These are phyloP conservation scores for Brassica nigra DNA, from an alignment of 345 rosid species.

Conservation along the genomic window DNA sequence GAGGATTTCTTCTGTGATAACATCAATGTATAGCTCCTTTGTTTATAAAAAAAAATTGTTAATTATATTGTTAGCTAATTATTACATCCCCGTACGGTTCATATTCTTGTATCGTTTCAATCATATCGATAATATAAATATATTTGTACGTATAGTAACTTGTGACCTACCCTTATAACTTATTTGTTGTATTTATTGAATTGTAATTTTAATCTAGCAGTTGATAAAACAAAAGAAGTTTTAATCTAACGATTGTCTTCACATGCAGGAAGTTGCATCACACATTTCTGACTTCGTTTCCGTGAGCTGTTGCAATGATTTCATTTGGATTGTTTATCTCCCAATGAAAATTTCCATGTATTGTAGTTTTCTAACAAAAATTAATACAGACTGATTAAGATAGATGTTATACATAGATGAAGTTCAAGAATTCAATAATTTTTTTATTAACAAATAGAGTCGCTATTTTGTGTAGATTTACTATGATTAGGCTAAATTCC, in stretches of 20 bases:
- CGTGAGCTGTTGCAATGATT: slow-evolving; percentile 9
- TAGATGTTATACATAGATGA: background rate
- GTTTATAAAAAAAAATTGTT: background rate
- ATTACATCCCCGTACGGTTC: slow-evolving; percentile 36
- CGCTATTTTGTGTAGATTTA: background rate
- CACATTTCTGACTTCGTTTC: slow-evolving; percentile 6
- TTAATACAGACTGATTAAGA: background rate
- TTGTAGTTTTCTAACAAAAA: background rate
- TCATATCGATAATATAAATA: slow-evolving; percentile 2
- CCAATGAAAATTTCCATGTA: background rate
- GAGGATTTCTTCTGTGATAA: slow-evolving; percentile 31
- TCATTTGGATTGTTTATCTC: slow-evolving; percentile 1
- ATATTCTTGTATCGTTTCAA: slow-evolving; percentile 24
- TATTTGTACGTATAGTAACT: slow-evolving; percentile 1
- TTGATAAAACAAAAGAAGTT: no score
- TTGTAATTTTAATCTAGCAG: slow-evolving; percentile 2
- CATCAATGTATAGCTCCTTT: slow-evolving; percentile 29
- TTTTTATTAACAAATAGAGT: background rate
- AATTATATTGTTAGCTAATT: slow-evolving; percentile 23
- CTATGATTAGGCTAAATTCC: background rate
- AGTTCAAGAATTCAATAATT: background rate
- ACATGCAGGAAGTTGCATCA: slow-evolving; percentile 22
- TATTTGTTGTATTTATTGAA: background rate
- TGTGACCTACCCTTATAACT: slow-evolving; percentile 10
- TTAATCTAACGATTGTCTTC: background rate